These are phyloP conservation scores for Leptographium wingfieldii DNA, from an alignment of 2,329 filamentous ascomycete genomes.

Conservation along the genomic window DNA sequence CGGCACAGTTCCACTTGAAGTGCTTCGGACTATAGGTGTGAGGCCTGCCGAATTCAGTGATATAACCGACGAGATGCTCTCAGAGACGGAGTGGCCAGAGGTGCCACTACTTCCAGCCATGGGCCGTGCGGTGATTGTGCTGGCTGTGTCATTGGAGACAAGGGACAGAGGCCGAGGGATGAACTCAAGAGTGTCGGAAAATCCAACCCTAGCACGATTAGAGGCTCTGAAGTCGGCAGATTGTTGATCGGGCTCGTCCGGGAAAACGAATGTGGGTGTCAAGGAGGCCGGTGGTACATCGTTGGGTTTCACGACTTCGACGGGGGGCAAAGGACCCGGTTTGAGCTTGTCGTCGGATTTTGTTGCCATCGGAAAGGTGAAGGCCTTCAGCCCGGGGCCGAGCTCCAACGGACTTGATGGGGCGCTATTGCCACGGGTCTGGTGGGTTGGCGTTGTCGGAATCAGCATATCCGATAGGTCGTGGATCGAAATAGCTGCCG, in stretches of 20 bases:
- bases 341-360: neutral
- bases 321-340: neutral
- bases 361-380: neutral
- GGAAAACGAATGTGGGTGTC: neutral
- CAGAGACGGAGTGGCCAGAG: constrained; percentile 56
- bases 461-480: constrained; percentile 62
- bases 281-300: neutral
- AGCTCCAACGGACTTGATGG: constrained; percentile 46
- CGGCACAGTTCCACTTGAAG: constrained; percentile 24
- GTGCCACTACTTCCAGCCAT: neutral
- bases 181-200: constrained; percentile 73
- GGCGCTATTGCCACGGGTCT: constrained; percentile 47
- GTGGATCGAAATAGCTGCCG: constrained; percentile 69
- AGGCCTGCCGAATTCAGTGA: constrained; percentile 38
- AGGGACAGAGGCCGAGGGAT: constrained; percentile 73
- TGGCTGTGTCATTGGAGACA: constrained; percentile 74
- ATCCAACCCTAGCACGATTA: constrained; percentile 58
- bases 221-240: constrained; percentile 6
- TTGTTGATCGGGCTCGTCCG: constrained; percentile 8
- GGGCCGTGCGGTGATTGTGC: constrained; percentile 55
- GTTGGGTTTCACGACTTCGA: neutral
- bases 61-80: constrained; percentile 67
- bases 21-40: constrained; percentile 24
- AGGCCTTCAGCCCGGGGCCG: neutral
- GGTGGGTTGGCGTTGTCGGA: constrained; percentile 37